These are phyloP conservation scores for Andrographis paniculata DNA, from an alignment of 305 asterid species.

Conservation along the genomic window DNA sequence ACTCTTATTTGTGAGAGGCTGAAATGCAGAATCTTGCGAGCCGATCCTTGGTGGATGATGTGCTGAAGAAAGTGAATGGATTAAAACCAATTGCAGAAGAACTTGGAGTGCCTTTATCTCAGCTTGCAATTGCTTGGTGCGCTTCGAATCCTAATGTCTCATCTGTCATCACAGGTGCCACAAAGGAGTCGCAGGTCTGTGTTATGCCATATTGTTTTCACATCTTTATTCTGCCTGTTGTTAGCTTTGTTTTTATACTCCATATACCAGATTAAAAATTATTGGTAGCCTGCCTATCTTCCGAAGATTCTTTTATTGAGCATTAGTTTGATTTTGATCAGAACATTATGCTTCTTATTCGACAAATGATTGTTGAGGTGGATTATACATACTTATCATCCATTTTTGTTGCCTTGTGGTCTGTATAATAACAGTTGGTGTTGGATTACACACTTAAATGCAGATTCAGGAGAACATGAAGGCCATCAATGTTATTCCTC, in stretches of 20 bases:
- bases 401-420: background rate
- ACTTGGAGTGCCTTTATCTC: conserved; percentile 80
- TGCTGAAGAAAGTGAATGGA: conserved; percentile 66
- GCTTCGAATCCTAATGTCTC: conserved; percentile 94
- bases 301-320: too few species aligned
- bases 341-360: too few species aligned
- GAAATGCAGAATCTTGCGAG: conserved; percentile 75
- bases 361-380: too few species aligned
- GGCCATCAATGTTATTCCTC: conserved; percentile 80
- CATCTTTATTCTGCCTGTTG: background rate
- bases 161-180: conserved; percentile 96
- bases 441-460: background rate
- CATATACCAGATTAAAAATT: too few species aligned
- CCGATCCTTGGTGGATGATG: conserved; percentile 89
- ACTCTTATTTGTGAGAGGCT: conserved; percentile 8
- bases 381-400: background rate
- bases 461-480: conserved; percentile 98
- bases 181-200: conserved; percentile 83
- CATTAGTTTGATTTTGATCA: too few species aligned
- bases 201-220: conserved; percentile 5
- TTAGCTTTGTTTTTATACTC: background rate
- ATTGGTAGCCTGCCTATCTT: too few species aligned
- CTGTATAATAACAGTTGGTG: background rate
- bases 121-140: conserved; percentile 98
- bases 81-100: conserved; percentile 85